Evolutionary conservation across 1,139 yeast species (phyloP).

Genomic region (Lodderomyces metapsilosis): DNA sequence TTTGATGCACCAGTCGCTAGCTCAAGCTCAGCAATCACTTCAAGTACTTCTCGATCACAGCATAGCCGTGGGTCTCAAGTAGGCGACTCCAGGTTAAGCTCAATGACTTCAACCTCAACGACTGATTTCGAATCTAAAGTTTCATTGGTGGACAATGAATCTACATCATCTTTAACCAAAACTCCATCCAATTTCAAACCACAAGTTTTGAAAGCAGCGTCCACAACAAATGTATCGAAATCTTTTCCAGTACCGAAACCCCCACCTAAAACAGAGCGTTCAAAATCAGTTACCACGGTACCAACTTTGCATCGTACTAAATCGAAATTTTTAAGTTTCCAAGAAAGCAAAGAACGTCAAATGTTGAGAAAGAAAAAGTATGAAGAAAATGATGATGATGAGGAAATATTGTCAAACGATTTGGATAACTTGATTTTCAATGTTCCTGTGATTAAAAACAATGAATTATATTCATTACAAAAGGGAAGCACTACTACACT

Average conservation of each 20-base stretch:
- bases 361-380: conserved; percentile 40
- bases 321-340: conserved; percentile 33
- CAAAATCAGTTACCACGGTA: conserved; percentile 11
- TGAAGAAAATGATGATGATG: conserved; percentile 46
- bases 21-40: conserved; percentile 3
- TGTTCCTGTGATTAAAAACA: conserved; percentile 43
- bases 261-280: conserved; percentile 5
- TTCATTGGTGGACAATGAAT: neutral
- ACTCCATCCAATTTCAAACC: conserved; percentile 3
- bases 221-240: conserved; percentile 11
- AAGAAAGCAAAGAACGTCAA: conserved; percentile 41
- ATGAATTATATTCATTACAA: conserved; percentile 25
- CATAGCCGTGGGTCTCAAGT: neutral
- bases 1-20: conserved; percentile 23
- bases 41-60: conserved; percentile 1
- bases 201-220: conserved; percentile 9
- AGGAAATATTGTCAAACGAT: conserved; percentile 39
- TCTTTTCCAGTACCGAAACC: conserved; percentile 3
- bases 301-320: conserved; percentile 32
- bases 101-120: conserved; percentile 25
- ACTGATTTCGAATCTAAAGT: conserved; percentile 3
- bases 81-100: conserved; percentile 37
- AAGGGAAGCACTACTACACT: neutral
- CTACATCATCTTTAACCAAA: conserved; percentile 2
- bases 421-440: conserved; percentile 40